Evolutionary conservation across 768 basidiomycete genomes (phyloP).

Genomic region (Pilatotrama ljubarskyi): DNA sequence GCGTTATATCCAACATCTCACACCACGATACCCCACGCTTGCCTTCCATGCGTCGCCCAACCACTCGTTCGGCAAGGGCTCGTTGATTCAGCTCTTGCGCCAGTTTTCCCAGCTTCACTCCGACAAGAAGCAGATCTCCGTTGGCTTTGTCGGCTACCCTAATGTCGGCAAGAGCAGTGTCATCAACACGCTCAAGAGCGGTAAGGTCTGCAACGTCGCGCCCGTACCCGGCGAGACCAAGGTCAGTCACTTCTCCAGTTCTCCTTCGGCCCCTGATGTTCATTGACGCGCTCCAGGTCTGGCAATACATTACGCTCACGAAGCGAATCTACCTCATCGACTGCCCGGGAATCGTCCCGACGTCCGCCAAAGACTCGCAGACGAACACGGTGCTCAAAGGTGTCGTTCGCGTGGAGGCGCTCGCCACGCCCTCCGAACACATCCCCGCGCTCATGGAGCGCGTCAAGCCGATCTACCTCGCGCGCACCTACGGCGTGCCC

Average conservation of each 20-base stretch:
- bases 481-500: conserved; percentile 76
- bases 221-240: conserved; percentile 99
- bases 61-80: conserved; percentile 98
- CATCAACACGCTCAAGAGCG: conserved; percentile 97
- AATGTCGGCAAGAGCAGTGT: conserved; percentile 98
- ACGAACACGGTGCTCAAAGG: conserved; percentile 94
- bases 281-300: conserved; percentile 49
- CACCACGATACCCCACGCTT: conserved; percentile 92
- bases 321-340: conserved; percentile 98
- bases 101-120: conserved; percentile 97
- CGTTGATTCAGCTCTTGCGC: conserved; percentile 93
- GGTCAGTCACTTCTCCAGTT: conserved; percentile 28
- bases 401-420: conserved; percentile 92
- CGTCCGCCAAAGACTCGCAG: conserved; percentile 87
- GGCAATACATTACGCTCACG: conserved; percentile 99
- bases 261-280: too few relatives aligned
- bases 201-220: conserved; percentile 95
- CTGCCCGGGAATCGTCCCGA: conserved; percentile 97
- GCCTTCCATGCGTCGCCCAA: conserved; percentile 99
- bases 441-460: conserved; percentile 85
- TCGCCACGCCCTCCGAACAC: conserved; percentile 90
- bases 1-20: conserved; percentile 93
- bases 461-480: conserved; percentile 91
- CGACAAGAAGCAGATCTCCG: conserved; percentile 99
- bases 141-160: conserved; percentile 97